A percentile compares a stretch with the other conserved stretches of the same genome.
phyloP scores from a whole-genome alignment of 495 filamentous ascomycete species.

The Trichoderma reesei region DNA sequence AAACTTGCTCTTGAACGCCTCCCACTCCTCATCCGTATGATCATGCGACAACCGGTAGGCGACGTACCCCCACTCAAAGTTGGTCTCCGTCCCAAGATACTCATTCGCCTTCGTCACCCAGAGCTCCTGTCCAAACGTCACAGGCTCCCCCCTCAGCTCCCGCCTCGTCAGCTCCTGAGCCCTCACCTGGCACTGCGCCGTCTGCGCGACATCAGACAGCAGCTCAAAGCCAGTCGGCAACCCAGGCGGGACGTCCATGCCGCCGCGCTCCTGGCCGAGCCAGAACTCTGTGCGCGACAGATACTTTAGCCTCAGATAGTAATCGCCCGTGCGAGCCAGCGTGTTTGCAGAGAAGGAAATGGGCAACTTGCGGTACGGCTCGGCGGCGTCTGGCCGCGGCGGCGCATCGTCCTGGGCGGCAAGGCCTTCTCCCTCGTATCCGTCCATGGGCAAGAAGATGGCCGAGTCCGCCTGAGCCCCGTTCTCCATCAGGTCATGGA shows the following conservation, averaged over 20 bases:
- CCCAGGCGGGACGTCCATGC: too few relatives aligned
- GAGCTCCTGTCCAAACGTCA: neutral
- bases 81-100: neutral
- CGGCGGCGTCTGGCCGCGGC: neutral
- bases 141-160: conserved; percentile 1
- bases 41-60: neutral
- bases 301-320: neutral
- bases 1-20: conserved; percentile 5
- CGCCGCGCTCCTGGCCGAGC: neutral
- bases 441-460: conserved; percentile 9
- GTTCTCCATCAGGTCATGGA: conserved; percentile 7
- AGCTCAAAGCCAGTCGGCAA: neutral
- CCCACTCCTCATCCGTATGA: conserved; percentile 8
- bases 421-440: neutral
- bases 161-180: neutral
- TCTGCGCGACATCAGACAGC: neutral
- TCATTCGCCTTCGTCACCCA: neutral
- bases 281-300: neutral
- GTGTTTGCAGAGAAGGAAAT: neutral
- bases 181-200: neutral
- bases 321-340: neutral
- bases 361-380: neutral
- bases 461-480: neutral
- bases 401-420: neutral
- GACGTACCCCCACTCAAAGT: conserved; percentile 6